Evolutionary conservation across 2,329 filamentous ascomycete species (phyloP).

Genomic region (Sporothrix phasma): DNA sequence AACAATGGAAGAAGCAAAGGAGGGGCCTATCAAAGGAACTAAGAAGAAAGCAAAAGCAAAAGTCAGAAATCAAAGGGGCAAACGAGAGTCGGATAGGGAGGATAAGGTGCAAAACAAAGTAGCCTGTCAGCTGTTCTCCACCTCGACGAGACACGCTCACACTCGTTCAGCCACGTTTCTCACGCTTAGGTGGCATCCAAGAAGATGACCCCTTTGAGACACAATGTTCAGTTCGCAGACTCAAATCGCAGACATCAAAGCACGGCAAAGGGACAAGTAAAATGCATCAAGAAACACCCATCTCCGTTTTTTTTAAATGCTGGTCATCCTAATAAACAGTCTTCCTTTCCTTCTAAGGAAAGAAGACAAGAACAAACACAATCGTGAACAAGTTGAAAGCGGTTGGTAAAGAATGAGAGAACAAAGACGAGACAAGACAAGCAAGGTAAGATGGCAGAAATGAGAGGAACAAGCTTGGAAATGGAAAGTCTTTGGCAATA

Average conservation of each 20-base stretch:
- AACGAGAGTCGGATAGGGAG: not conserved
- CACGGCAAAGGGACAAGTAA: not conserved
- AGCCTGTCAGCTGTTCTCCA: too few species aligned
- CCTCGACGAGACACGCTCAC: too few species aligned
- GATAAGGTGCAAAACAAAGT: not conserved
- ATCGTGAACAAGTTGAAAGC: not conserved
- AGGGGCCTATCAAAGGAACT: not conserved
- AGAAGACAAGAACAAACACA: not conserved
- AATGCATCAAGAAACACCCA: not conserved
- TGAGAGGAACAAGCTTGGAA: slow-evolving; percentile 6
- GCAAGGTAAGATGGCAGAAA: slow-evolving; percentile 1
- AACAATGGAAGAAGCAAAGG: not conserved
- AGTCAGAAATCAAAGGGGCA: too few species aligned
- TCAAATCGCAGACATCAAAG: not conserved
- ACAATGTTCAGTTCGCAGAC: not conserved
- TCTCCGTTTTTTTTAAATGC: not conserved
- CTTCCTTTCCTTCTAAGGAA: not conserved
- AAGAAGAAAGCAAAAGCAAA: not conserved
- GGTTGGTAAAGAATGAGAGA: not conserved
- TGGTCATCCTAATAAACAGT: slow-evolving; percentile 2
- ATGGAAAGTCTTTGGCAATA: slow-evolving; percentile 4
- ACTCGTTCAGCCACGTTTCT: too few species aligned
- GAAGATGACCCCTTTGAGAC: not conserved
- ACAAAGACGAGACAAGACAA: slow-evolving; percentile 2
- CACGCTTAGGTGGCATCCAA: too few species aligned